Base-by-base conservation (phyloP, 768 basidiomycete species). In the Psilocybe subaeruginosa region DNA sequence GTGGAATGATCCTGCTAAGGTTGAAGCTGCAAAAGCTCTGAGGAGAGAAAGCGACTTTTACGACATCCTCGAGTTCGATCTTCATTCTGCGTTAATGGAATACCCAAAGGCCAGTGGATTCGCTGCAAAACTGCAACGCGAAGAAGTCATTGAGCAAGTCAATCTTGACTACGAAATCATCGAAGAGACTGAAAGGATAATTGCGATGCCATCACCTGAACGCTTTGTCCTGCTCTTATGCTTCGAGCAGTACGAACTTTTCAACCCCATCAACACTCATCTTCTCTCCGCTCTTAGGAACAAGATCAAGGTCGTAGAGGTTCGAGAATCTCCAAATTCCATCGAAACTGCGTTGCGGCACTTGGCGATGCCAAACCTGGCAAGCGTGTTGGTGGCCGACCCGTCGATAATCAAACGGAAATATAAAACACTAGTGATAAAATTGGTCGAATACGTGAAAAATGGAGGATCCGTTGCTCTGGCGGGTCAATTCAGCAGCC, bases 401-500 rank as follows among this genome's bases (percentile, higher is more conserved):
- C 67, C 73, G 9, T 76, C 66, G 8, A 73, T 82, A 37, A 45
- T 68, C 7, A 56, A 68, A 6, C 62, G 53, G 8, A 67, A 71
- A 52, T 63, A 73, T 30, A 48, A 60, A 7, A 45, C 53, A 0
- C 60, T 76, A 1, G 64, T 76, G 16, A 48, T 63, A 5, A 69
- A 74, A 43, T 69, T 82, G 17, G 75, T 78, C 47, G 66, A 72
- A n/a, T 82, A 75, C 58, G 69, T 68, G 19, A 76, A 73, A 56
- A 57, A 56, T 3, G 80, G 80, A 8, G 80, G 81, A 8, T 66
- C 68, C n/a, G 73, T 75, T 31, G 71, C 79, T 4, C 53, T 79
- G 37, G 77, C 74, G 0, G 74, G 75, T 30, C 61, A 68, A 29
- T 78, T 79, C 68, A 73, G 74, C 66, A 65, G 56, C 39, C 67